Base-by-base conservation (phyloP, 202 grass and related monocot genomes). In the Panicum hallii region DNA sequence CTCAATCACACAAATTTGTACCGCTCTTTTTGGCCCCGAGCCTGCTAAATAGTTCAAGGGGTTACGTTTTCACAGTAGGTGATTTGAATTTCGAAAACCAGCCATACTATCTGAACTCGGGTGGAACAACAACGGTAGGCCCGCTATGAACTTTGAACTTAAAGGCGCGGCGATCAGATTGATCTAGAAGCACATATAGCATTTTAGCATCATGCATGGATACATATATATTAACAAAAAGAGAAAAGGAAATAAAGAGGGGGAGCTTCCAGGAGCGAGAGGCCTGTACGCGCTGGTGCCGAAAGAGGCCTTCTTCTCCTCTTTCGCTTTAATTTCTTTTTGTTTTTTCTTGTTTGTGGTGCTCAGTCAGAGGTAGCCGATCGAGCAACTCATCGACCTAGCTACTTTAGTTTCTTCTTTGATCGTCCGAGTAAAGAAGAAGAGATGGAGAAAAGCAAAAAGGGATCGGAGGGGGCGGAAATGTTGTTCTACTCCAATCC, bases 171-270 rank as follows among this genome's bases (percentile, higher is more conserved):
- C 30, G 49, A 61, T 76, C 47, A 71, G 55, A 61, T 57, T 75
- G 57, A 28, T 47, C 13, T 17, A 32, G 75, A 17, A 69, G 79
- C 63, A 11, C 1, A 26, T 26, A 26, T 83, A 54, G 23, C 49
- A 44, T 64, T 78, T 58, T 22, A 65, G 77, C 62, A 67, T 16
- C 61, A 14, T 14, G 23, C 61, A 14, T 14, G 23, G 5, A 12
- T 7, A 2, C 1, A 16, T 45, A 87, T 77, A 70, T 85, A n/a
- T 30, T 61, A 74, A 80, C 82, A 85, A 80, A 89, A 89, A 80
- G 76, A 80, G 69, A 45, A 60, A 34, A 20, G 28, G 58, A 75
- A 43, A 50, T 14, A 67, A 12, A 17, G 53, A 9, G 22, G 16
- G 42, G 15, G 5, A 56, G 6, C 75, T 23, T 74, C 14, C 60